phyloP scores from a whole-genome alignment of 2,329 filamentous ascomycete species.

The Beauveria asiatica region DNA sequence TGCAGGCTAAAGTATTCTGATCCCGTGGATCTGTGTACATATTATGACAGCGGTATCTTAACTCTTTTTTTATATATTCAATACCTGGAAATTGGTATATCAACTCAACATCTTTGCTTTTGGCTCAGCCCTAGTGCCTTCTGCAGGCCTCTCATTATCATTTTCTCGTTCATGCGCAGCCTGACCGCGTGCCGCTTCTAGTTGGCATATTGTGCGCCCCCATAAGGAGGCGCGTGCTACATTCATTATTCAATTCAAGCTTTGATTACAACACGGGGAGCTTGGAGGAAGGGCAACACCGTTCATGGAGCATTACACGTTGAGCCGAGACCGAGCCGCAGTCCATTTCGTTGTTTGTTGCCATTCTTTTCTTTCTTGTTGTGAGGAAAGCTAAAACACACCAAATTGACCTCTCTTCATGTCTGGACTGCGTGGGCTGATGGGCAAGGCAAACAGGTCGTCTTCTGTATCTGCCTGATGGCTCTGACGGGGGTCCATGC shows the following conservation, averaged over 20 bases:
- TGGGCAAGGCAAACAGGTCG: constrained; percentile 76
- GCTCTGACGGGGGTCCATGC: constrained; percentile 15
- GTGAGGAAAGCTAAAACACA: constrained; percentile 20
- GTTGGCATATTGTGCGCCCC: background rate
- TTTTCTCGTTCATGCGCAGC: background rate
- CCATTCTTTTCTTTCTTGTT: background rate
- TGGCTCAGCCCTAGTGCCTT: background rate
- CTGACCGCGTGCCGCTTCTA: background rate
- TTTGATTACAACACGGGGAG: background rate
- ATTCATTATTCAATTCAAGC: background rate
- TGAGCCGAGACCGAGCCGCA: background rate
- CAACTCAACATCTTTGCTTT: background rate
- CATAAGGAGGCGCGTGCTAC: background rate
- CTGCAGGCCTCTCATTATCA: background rate
- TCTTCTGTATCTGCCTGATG: constrained; percentile 45
- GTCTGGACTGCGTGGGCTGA: constrained; percentile 79
- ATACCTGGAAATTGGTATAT: background rate
- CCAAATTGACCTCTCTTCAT: constrained; percentile 78
- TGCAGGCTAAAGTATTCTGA: background rate
- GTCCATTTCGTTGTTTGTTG: background rate
- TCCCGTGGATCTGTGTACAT: background rate
- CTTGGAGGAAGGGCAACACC: background rate
- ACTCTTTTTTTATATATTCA: background rate
- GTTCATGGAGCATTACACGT: background rate
- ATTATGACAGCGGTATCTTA: background rate